Percentiles rank a stretch among this genome's conserved stretches.
Evolutionary conservation across 2,329 filamentous ascomycete genomes (phyloP).

Genomic region (Aspergillus ibericus): DNA sequence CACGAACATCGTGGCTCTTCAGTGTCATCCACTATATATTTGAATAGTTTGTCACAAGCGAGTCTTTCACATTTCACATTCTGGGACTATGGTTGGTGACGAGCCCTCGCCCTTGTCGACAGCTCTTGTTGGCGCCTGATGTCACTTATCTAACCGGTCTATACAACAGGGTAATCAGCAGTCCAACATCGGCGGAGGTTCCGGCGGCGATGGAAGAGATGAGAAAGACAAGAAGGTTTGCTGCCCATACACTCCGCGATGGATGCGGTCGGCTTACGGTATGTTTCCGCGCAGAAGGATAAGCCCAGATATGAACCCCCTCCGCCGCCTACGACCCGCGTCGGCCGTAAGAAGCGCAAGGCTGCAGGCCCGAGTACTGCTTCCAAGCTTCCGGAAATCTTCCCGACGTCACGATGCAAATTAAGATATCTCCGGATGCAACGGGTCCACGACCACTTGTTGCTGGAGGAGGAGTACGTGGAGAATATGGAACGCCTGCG

Average conservation of each 20-base stretch:
- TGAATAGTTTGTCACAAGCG: background rate
- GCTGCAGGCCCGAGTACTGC: conserved; percentile 87
- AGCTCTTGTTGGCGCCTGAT: conserved; percentile 5
- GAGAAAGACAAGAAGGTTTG: conserved; percentile 90
- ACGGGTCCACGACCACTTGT: conserved; percentile 92
- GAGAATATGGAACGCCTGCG: conserved; percentile 97
- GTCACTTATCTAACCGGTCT: conserved; percentile 23
- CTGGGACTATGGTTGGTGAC: conserved; percentile 37
- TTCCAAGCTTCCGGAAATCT: conserved; percentile 90
- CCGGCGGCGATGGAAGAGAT: conserved; percentile 72
- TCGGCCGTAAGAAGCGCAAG: conserved; percentile 99
- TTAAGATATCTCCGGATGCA: conserved; percentile 96
- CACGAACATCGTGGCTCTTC: conserved; percentile 17
- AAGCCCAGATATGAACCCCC: conserved; percentile 99
- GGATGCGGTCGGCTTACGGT: background rate
- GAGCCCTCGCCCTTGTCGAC: conserved; percentile 9
- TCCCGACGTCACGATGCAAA: conserved; percentile 96
- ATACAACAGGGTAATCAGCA: conserved; percentile 55
- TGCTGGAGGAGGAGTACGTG: conserved; percentile 97
- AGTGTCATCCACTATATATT: background rate
- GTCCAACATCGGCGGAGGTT: conserved; percentile 78
- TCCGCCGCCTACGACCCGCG: conserved; percentile 91
- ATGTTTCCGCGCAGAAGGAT: conserved; percentile 71
- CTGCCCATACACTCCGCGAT: background rate
- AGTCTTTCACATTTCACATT: conserved; percentile 10